These are phyloP conservation scores for Dendrobium catenatum DNA, from an alignment of 106 monocot genomes.

Conservation along the genomic window DNA sequence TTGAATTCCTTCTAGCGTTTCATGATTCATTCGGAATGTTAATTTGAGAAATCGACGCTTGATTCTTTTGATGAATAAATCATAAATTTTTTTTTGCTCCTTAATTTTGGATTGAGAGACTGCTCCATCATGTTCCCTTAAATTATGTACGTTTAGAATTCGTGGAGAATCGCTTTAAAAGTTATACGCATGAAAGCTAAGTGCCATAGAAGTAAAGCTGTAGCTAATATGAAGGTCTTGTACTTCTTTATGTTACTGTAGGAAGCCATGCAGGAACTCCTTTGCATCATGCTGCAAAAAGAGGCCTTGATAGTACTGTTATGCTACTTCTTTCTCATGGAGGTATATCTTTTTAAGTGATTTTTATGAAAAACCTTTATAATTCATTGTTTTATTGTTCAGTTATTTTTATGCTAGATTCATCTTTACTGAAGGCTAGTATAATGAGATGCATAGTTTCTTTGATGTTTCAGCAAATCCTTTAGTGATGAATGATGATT, in stretches of 20 bases:
- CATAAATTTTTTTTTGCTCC: not conserved
- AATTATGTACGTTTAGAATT: not conserved
- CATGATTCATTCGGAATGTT: not conserved
- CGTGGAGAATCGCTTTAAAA: not conserved
- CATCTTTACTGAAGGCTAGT: not conserved
- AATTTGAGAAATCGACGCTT: not conserved
- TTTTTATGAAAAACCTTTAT: not conserved
- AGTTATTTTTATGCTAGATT: not conserved
- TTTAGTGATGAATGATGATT: slow-evolving; percentile 74
- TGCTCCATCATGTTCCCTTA: not conserved
- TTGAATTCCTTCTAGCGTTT: not conserved
- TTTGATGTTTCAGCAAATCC: slow-evolving; percentile 53
- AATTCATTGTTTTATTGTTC: not conserved
- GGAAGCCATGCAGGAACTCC: slow-evolving; percentile 74
- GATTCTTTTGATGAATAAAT: not conserved
- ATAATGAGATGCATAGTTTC: not conserved
- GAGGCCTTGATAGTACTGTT: slow-evolving; percentile 65
- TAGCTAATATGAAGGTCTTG: not conserved
- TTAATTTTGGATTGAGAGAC: not conserved
- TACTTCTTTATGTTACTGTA: slow-evolving; percentile 22
- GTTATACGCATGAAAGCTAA: not conserved
- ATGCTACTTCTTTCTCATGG: slow-evolving; percentile 71
- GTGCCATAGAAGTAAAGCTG: not conserved
- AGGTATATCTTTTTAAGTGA: slow-evolving; percentile 32
- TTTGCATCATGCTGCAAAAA: slow-evolving; percentile 87